phyloP scores from a whole-genome alignment of 2,329 filamentous ascomycete genomes.

The Colletotrichum chrysophilum region DNA sequence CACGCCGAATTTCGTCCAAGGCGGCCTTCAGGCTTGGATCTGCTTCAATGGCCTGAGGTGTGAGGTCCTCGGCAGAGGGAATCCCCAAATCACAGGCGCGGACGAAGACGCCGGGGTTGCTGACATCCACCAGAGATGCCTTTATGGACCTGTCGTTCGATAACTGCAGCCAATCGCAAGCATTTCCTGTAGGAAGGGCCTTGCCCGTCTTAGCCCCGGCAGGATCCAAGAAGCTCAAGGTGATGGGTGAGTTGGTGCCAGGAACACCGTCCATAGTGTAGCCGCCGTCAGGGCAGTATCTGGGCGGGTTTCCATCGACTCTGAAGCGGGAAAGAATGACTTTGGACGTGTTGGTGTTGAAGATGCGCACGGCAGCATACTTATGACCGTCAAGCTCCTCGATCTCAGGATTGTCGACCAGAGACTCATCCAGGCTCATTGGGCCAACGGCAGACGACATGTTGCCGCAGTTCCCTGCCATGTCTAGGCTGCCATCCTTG shows the following conservation, averaged over 20 bases:
- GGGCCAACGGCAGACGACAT: slow-evolving; percentile 52
- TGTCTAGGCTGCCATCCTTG: slow-evolving; percentile 56
- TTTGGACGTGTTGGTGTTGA: slow-evolving; percentile 35
- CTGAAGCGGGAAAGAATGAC: slow-evolving; percentile 41
- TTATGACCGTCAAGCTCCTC: neutral
- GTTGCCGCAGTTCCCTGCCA: slow-evolving; percentile 43
- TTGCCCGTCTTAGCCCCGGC: slow-evolving; percentile 46
- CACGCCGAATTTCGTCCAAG: slow-evolving; percentile 41
- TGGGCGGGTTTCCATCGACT: slow-evolving; percentile 28
- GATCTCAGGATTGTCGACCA: slow-evolving; percentile 35
- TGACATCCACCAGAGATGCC: slow-evolving; percentile 44
- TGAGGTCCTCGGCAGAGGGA: slow-evolving; percentile 15
- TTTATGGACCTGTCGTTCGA: slow-evolving; percentile 30
- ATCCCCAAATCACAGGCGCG: slow-evolving; percentile 34
- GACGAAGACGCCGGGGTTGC: slow-evolving; percentile 48
- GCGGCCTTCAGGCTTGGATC: slow-evolving; percentile 31
- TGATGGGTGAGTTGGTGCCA: slow-evolving; percentile 36
- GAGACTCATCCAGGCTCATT: slow-evolving; percentile 57
- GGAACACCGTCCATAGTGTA: slow-evolving; percentile 40
- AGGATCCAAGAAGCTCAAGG: slow-evolving; percentile 42
- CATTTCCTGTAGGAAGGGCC: slow-evolving; percentile 41
- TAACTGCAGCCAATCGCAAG: slow-evolving; percentile 35
- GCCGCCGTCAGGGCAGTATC: slow-evolving; percentile 34
- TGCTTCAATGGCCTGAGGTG: slow-evolving; percentile 34
- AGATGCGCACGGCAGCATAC: slow-evolving; percentile 24